Base-by-base conservation (phyloP, 176 grass and related monocot genomes). In the Alopecurus myosuroides region DNA sequence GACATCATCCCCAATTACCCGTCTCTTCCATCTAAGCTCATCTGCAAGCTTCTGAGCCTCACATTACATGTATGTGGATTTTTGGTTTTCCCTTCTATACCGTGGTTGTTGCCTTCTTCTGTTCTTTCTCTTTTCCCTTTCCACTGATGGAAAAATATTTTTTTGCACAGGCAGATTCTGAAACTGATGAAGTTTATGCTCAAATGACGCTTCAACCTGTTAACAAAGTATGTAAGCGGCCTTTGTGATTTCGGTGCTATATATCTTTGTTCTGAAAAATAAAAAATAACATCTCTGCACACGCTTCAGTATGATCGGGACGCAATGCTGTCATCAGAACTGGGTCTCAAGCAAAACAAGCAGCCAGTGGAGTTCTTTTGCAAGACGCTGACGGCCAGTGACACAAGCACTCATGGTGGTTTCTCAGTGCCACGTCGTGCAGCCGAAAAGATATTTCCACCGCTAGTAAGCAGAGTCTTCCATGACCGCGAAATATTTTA, bases 151-250 rank as follows among this genome's bases (percentile, higher is more conserved):
- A 12, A 12, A 7, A 74, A 83, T 74, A 3, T 75, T 73, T 85
- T 31, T 78, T 78, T 83, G 60, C 81, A 31, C 86, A 99, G 97
- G 97, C 94, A 83, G 97, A 99, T 85, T 83, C 90, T 46, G 97
- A 99, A 93, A 99, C 94, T 0, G 97, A 97, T 82, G 97, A 99
- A 72, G 97, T 97, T 91, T 99, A 99, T 88, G 92, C 97, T 72
- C 94, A 99, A 72, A 99, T 99, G 97, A 94, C 90, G 23, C 97
- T 99, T 94, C 94, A 99, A 46, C 97, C 97, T 69, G 97, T 99
- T 41, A 99, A 88, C 74, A 97, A 99, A 88, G 97, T 99, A 94
- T 48, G 77, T 58, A 61, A 33, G 18, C 11, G 3, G n/a, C 75
- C 6, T 58, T 83, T 7, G 60, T 49, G 41, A 52, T 74, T 56